These are phyloP conservation scores for Phytopythium ostracodes DNA, from an alignment of 352 stramenopile species.

Conservation along the genomic window DNA sequence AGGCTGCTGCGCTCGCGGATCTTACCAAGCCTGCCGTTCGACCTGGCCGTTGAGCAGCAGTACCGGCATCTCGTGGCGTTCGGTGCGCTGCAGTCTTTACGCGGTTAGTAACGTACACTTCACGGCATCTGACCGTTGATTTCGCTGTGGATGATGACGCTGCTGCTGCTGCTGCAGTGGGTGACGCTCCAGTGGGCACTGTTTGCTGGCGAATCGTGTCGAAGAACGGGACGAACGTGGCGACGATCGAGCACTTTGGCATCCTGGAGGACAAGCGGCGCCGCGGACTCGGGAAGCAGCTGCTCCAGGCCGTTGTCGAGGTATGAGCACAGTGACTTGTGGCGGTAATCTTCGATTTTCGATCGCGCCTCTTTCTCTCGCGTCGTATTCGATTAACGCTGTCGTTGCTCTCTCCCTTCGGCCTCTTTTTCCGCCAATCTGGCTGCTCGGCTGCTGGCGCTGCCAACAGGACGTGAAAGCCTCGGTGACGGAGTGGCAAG, in stretches of 20 bases:
- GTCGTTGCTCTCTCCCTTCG: neutral
- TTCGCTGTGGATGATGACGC: neutral
- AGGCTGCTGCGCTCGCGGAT: slow-evolving; percentile 47
- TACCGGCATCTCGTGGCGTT: slow-evolving; percentile 61
- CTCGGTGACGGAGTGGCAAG: slow-evolving; percentile 25
- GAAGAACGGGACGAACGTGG: slow-evolving; percentile 38
- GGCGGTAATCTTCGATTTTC: slow-evolving; percentile 2
- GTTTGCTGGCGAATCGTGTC: slow-evolving; percentile 39
- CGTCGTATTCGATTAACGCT: neutral
- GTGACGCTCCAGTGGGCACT: slow-evolving; percentile 60
- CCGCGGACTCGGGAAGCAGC: slow-evolving; percentile 43
- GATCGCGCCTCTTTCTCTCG: neutral
- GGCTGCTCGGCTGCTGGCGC: neutral
- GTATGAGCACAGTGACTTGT: slow-evolving; percentile 11
- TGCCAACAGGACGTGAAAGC: slow-evolving; percentile 41
- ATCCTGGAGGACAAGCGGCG: slow-evolving; percentile 48
- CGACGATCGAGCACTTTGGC: slow-evolving; percentile 57
- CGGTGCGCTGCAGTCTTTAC: slow-evolving; percentile 26
- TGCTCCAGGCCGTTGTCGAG: slow-evolving; percentile 50
- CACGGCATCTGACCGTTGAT: neutral
- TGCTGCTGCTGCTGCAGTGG: slow-evolving; percentile 30
- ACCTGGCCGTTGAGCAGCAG: slow-evolving; percentile 30
- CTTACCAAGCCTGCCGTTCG: slow-evolving; percentile 23
- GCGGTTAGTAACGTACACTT: slow-evolving; percentile 8
- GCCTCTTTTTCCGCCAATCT: neutral